Conservation (phyloP, 176 grass and related monocot species). For the Paspalum notatum region DNA sequence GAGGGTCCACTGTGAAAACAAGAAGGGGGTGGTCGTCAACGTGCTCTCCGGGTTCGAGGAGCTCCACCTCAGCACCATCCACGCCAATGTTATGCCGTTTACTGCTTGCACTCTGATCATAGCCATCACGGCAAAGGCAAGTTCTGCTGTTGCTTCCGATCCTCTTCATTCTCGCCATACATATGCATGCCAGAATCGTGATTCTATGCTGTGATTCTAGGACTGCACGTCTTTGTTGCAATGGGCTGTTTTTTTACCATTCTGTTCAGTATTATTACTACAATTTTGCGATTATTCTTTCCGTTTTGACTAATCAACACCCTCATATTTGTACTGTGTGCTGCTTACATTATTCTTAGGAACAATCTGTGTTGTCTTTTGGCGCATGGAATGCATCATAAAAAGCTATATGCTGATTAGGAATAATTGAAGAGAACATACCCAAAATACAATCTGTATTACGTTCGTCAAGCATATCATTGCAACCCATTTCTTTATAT, state of each 20-base stretch:
- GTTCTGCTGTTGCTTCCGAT: background rate
- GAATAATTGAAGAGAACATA: background rate
- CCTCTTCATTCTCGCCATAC: no score
- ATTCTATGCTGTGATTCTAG: no score
- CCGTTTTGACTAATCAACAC: background rate
- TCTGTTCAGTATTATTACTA: no score
- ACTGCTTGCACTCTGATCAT: slow-evolving; percentile 45
- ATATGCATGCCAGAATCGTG: no score
- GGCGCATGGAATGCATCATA: background rate
- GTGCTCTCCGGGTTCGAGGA: slow-evolving; percentile 61
- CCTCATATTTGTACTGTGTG: background rate
- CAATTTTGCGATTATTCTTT: no score
- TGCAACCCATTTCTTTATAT: background rate
- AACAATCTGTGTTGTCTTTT: background rate
- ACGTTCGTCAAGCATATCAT: background rate
- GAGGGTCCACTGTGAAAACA: slow-evolving; percentile 55
- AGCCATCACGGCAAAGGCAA: slow-evolving; percentile 64
- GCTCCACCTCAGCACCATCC: slow-evolving; percentile 47
- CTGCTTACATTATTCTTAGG: background rate
- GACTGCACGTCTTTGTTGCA: no score
- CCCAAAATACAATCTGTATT: background rate
- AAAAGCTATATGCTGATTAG: background rate
- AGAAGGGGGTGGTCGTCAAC: slow-evolving; percentile 52
- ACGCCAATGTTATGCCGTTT: slow-evolving; percentile 67
- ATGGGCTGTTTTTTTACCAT: no score